Percentiles rank a stretch among this genome's conserved stretches.
phyloP scores from a whole-genome alignment of 2,329 filamentous ascomycete species.

The Tolypocladium nubicola region DNA sequence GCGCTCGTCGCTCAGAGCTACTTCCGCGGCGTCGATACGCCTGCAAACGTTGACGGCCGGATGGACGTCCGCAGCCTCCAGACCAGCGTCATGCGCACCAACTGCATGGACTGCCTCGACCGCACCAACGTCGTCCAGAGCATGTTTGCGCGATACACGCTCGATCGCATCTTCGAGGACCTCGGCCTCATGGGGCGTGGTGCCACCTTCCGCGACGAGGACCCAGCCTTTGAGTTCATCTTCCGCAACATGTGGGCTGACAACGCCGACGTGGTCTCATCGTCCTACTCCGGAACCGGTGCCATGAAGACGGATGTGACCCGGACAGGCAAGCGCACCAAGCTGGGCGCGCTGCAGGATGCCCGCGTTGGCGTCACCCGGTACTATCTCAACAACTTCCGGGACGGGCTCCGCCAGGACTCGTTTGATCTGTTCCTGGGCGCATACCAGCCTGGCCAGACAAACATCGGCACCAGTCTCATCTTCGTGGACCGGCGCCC shows the following conservation, averaged over 20 bases:
- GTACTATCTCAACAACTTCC: conserved; percentile 90
- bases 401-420: conserved; percentile 88
- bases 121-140: conserved; percentile 97
- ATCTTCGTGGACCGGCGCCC: conserved; percentile 81
- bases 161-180: conserved; percentile 83
- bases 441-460: conserved; percentile 64
- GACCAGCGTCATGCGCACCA: conserved; percentile 86
- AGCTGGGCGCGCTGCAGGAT: conserved; percentile 75
- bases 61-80: conserved; percentile 75
- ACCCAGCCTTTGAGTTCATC: conserved; percentile 72
- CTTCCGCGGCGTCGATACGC: conserved; percentile 84
- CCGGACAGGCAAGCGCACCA: conserved; percentile 82
- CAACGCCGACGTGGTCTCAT: conserved; percentile 91
- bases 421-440: conserved; percentile 92
- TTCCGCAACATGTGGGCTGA: conserved; percentile 99
- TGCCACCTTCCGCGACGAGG: conserved; percentile 65
- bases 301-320: conserved; percentile 98
- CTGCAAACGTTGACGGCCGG: conserved; percentile 56
- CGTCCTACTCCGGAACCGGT: conserved; percentile 88
- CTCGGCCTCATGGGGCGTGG: conserved; percentile 68
- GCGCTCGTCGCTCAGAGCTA: conserved; percentile 74
- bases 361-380: conserved; percentile 78
- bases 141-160: conserved; percentile 82
- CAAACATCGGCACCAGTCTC: conserved; percentile 58
- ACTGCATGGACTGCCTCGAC: conserved; percentile 99